Evolutionary conservation across 192 early-diverging fungal species (phyloP).

Genomic region (Podila verticillata): DNA sequence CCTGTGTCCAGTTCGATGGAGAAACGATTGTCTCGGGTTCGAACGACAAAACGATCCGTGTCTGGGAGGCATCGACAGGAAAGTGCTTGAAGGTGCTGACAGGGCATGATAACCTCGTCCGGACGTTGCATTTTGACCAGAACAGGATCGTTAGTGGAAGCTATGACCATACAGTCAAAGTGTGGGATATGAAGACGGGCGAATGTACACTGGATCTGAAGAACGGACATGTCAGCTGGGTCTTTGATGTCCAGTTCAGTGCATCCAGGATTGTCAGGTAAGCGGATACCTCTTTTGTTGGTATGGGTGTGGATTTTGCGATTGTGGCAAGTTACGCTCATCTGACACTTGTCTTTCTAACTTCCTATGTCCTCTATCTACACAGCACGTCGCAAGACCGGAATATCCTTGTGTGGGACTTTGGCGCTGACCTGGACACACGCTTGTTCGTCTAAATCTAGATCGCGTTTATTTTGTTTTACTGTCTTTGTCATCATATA

Average conservation of each 20-base stretch:
- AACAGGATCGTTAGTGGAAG: conserved; percentile 87
- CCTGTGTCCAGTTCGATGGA: conserved; percentile 87
- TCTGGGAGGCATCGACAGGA: conserved; percentile 83
- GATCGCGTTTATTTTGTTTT: not conserved
- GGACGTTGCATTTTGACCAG: conserved; percentile 87
- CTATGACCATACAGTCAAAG: conserved; percentile 94
- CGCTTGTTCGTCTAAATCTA: conserved; percentile 18
- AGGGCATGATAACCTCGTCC: conserved; percentile 81
- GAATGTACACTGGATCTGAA: conserved; percentile 78
- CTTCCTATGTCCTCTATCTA: not conserved
- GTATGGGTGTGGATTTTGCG: not conserved
- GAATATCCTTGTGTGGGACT: conserved; percentile 44
- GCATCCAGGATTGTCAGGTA: conserved; percentile 81
- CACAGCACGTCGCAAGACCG: conserved; percentile 36
- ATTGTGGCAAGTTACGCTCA: not conserved
- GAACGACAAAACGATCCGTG: conserved; percentile 81
- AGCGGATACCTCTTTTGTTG: not conserved
- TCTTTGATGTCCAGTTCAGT: conserved; percentile 95
- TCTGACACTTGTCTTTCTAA: not conserved
- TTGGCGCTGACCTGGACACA: conserved; percentile 18
- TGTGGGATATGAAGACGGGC: conserved; percentile 90
- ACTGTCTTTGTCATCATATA: not conserved
- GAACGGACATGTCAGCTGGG: conserved; percentile 90
- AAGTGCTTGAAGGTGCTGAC: conserved; percentile 66
- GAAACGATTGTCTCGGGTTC: conserved; percentile 82